phyloP scores from a whole-genome alignment of 2,329 filamentous ascomycete species.

The Scorias spongiosa region DNA sequence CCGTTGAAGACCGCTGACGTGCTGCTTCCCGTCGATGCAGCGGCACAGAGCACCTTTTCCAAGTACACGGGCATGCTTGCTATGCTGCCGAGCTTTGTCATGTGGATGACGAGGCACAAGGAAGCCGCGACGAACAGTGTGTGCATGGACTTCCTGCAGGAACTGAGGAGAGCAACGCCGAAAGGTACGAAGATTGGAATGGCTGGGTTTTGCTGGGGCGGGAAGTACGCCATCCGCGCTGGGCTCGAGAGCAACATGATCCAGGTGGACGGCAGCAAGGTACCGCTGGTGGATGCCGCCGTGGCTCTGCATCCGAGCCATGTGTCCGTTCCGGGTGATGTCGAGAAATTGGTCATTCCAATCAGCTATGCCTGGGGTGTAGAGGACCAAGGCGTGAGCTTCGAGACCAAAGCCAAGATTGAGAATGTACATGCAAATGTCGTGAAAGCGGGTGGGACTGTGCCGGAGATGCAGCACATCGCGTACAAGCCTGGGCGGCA shows the following conservation, averaged over 20 bases:
- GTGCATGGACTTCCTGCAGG: slow-evolving; percentile 20
- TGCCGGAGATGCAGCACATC: slow-evolving; percentile 20
- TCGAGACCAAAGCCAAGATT: slow-evolving; percentile 17
- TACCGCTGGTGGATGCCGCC: slow-evolving; percentile 23
- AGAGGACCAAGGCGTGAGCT: slow-evolving; percentile 16
- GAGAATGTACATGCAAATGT: slow-evolving; percentile 15
- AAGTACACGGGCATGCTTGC: slow-evolving; percentile 27
- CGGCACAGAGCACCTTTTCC: slow-evolving; percentile 19
- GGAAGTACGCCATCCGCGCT: slow-evolving; percentile 20
- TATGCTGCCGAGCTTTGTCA: slow-evolving; percentile 15
- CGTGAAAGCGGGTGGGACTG: slow-evolving; percentile 9
- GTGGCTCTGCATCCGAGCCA: slow-evolving; percentile 25
- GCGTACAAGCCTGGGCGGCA: slow-evolving; percentile 22
- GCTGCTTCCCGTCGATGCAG: slow-evolving; percentile 22
- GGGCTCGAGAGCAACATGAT: slow-evolving; percentile 20
- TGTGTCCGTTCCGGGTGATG: slow-evolving; percentile 21
- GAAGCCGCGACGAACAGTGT: slow-evolving; percentile 16
- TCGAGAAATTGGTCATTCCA: slow-evolving; percentile 17
- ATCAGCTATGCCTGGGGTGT: slow-evolving; percentile 20
- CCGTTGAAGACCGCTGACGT: slow-evolving; percentile 21
- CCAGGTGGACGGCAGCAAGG: slow-evolving; percentile 19
- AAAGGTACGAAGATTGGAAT: slow-evolving; percentile 21
- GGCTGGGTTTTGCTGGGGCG: slow-evolving; percentile 26
- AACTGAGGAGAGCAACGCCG: slow-evolving; percentile 19
- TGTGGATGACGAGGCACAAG: slow-evolving; percentile 23